Evolutionary conservation across 73 alveolate genomes (phyloP), one percentile per base, ranked within the genome.

Genomic region (Paramecium pentaurelia): DNA sequence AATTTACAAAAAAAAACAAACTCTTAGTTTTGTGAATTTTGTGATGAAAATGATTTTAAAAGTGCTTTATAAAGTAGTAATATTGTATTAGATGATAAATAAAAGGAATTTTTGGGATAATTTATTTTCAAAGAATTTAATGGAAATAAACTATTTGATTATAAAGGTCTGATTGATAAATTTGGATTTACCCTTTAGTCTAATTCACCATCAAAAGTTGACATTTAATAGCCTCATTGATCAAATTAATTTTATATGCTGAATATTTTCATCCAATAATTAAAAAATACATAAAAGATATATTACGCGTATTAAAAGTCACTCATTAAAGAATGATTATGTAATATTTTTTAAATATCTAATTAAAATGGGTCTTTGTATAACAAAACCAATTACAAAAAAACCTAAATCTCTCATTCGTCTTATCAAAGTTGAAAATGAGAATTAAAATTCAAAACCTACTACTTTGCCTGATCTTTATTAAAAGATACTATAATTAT

Each of bases 311-410:
- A 18, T 54, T 54, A 54, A 54, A 18, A 1, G 70, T 54, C 70
- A 54, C 36, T 54, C 70, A 54, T 54, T 54, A 54, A 54, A 54
- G 70, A n/a, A 54, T 54, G 70, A 54, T 54, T 54, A n/a, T 54
- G 70, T 54, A 64, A 14, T 34, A 28, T 64, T 64, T 12, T 64
- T 64, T 64, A 64, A 64, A 64, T 64, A 64, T 64, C 84, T 64
- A 64, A 64, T 28, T 12, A 64, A 18, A 28, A 64, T 64, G 84
- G 84, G 84, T 27, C 51, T 64, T 64, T 64, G 84, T 64, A 3
- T 27, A 30, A 64, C 84, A 64, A 64, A 64, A 64, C 84, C 84
- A 64, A 64, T 12, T 64, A 64, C 84, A 32, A 64, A 64, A 64
- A 40, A 64, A 28, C 84, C 84, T 64, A 8, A 64, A 20, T 64